These are phyloP conservation scores for Boletus edulis DNA, from an alignment of 768 basidiomycete species.

Conservation along the genomic window DNA sequence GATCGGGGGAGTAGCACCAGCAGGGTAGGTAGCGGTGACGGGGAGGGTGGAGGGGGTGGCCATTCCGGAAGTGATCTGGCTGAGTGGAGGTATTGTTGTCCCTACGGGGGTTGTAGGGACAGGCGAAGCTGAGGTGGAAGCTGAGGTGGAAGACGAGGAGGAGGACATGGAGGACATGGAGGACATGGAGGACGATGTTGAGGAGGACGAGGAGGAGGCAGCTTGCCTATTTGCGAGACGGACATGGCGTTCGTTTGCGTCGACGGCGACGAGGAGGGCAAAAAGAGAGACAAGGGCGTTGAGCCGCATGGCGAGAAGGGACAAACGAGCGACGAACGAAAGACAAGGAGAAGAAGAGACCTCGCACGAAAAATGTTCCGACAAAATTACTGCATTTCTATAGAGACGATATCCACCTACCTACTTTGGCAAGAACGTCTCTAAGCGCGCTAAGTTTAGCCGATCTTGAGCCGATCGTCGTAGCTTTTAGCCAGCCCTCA, in stretches of 20 bases:
- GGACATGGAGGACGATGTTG: neutral
- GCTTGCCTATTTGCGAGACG: constrained; percentile 39
- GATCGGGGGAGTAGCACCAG: constrained; percentile 62
- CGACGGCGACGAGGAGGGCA: constrained; percentile 35
- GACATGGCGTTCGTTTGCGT: constrained; percentile 41
- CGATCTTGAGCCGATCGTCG: too few relatives aligned
- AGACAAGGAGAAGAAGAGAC: neutral
- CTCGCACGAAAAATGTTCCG: neutral
- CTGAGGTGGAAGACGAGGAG: neutral
- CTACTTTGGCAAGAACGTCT: too few relatives aligned
- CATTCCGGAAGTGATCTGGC: constrained; percentile 62
- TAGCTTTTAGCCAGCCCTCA: too few relatives aligned
- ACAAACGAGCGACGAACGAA: constrained; percentile 7
- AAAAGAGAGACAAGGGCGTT: constrained; percentile 45
- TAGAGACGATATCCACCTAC: too few relatives aligned
- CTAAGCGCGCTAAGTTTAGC: too few relatives aligned
- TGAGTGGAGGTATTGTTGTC: constrained; percentile 56
- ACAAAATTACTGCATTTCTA: too few relatives aligned
- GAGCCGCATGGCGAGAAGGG: constrained; percentile 39
- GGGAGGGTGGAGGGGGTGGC: constrained; percentile 47
- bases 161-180: neutral
- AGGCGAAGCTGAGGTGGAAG: constrained; percentile 17
- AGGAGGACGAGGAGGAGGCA: neutral
- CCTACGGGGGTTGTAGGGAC: constrained; percentile 32
- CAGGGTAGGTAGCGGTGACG: constrained; percentile 49